Conservation (phyloP, 73 alveolate species). For the Tetrahymena elliotti region DNA sequence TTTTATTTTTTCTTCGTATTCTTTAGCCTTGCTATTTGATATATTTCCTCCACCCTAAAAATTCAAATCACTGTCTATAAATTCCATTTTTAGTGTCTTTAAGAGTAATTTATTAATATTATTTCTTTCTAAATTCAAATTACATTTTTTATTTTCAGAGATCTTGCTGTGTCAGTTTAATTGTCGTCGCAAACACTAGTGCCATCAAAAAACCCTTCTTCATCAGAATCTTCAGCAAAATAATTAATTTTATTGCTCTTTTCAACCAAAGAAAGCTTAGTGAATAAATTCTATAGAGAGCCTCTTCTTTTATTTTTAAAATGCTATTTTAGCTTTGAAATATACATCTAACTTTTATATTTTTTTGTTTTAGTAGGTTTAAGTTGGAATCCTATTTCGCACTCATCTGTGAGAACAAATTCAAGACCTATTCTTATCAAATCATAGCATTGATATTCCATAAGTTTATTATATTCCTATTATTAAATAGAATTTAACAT, state of each 20-base stretch:
- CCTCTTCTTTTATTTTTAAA: not conserved
- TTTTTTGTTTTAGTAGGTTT: not conserved
- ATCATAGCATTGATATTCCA: not conserved
- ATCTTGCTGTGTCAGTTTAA: not conserved
- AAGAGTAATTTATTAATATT: not conserved
- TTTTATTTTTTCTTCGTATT: not conserved
- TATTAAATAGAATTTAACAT: not conserved
- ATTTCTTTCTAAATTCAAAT: not conserved
- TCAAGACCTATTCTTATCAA: not conserved
- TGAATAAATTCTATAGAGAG: not conserved
- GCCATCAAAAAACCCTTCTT: not conserved
- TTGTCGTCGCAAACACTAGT: not conserved
- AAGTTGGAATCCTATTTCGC: not conserved
- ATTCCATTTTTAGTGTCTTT: not conserved
- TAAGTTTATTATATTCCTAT: not conserved
- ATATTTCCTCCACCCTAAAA: not conserved
- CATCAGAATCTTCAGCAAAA: not conserved
- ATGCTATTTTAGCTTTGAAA: not conserved
- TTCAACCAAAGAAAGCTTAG: not conserved
- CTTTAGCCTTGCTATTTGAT: not conserved
- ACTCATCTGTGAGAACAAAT: not conserved
- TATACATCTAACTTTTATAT: not conserved
- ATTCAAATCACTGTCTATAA: not conserved
- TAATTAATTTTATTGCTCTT: not conserved
- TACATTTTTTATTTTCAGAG: not conserved